Evolutionary conservation across 1,139 yeast genomes (phyloP), one percentile per base, ranked within the genome.

Genomic region (Tardiomyces blankii): DNA sequence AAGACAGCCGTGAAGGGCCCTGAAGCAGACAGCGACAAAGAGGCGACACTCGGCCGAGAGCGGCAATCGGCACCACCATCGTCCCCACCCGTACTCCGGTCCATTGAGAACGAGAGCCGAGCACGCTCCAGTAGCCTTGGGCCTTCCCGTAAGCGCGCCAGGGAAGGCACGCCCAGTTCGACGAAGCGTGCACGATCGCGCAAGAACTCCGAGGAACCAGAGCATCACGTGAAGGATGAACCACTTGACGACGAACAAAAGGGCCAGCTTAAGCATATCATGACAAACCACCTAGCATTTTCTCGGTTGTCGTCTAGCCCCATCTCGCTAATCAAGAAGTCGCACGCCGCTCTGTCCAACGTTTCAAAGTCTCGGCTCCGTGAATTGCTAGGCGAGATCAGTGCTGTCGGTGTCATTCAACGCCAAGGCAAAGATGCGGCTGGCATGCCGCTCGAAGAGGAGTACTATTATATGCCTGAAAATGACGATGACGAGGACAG

Each of bases 351-450:
- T 42, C 66, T 51, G 54, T 61, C 44, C 11, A 19, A 42, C 47
- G 56, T 38, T 54, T 62, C 47, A 4, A 45, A 44, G 25, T 47
- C 56, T 39, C 68, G 66, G 45, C 55, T 74, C 23, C 64, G 69
- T 39, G 56, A 59, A 38, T 50, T 75, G 3, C 66, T 82, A 19
- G 68, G 71, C 48, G 63, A 68, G 45, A 67, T 77, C 38, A 55
- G 62, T 7, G 82, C 93, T 56, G 75, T 89, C 47, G 97, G 97
- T 13, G 81, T 84, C 11, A 88, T 91, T 51, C 76, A 79, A 56
- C 81, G 97, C 62, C 73, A 76, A 50, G 97, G 97, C 44, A 89
- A 87, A 62, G 97, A 91, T 65, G 96, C 97, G 3, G 95, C 96
- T 2, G 97, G 97, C 13, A 86, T 87, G 62, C 87, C 87, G 4